These are phyloP conservation scores for Senecio squalidus DNA, from an alignment of 140 eudicot genomes.

Conservation along the genomic window DNA sequence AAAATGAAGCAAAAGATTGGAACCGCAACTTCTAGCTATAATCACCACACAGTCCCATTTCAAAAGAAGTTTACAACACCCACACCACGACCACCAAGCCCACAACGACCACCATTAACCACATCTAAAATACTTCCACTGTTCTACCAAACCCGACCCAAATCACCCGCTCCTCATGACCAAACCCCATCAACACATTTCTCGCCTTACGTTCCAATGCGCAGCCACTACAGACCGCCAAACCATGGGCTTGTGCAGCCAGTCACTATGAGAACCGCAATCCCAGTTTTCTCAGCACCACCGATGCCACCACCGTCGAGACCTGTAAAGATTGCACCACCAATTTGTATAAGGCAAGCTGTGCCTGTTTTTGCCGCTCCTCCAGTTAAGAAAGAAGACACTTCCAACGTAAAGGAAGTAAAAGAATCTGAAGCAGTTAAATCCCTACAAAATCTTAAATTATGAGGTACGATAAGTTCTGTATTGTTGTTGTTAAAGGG, in stretches of 20 bases:
- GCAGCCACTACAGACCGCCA: slow-evolving; percentile 39
- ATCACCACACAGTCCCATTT: slow-evolving; percentile 37
- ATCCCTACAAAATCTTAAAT: slow-evolving; percentile 47
- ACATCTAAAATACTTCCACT: slow-evolving; percentile 83
- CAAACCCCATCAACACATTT: slow-evolving; percentile 34
- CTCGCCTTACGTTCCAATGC: slow-evolving; percentile 53
- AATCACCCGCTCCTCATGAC: not conserved
- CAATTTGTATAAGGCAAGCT: slow-evolving; percentile 57
- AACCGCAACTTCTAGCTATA: slow-evolving; percentile 19
- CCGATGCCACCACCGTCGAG: slow-evolving; percentile 28
- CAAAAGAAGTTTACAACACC: slow-evolving; percentile 38
- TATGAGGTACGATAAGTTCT: slow-evolving; percentile 17
- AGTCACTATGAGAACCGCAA: slow-evolving; percentile 48
- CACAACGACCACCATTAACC: slow-evolving; percentile 46
- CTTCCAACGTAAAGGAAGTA: not conserved
- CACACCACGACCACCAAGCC: slow-evolving; percentile 55
- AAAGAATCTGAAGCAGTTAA: slow-evolving; percentile 31
- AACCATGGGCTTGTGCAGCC: slow-evolving; percentile 57
- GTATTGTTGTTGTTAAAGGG: slow-evolving; percentile 19
- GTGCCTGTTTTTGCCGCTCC: slow-evolving; percentile 46
- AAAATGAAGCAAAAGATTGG: slow-evolving; percentile 40
- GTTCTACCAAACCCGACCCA: slow-evolving; percentile 42
- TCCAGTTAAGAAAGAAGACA: slow-evolving; percentile 26
- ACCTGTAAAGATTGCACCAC: slow-evolving; percentile 46
- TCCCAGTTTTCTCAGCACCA: slow-evolving; percentile 36